Evolutionary conservation across 768 basidiomycete species (phyloP).

Genomic region (Dictyophora rubrovolvata): DNA sequence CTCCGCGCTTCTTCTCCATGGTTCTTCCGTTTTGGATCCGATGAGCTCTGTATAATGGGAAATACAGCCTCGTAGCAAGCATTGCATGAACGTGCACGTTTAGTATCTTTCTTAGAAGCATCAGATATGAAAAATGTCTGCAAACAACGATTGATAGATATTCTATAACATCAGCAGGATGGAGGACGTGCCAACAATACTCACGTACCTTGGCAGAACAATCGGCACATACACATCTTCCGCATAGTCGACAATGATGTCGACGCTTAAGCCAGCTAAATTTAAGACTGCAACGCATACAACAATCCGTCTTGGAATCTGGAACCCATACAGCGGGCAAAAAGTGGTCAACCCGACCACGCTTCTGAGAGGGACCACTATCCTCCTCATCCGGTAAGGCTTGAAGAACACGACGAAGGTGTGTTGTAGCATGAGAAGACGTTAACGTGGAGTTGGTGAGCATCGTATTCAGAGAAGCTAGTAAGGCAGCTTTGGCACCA

Average conservation of each 20-base stretch:
- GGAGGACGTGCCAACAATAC: neutral
- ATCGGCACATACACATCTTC: slow-evolving; percentile 71
- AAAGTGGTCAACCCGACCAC: slow-evolving; percentile 62
- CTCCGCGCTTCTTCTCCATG: slow-evolving; percentile 11
- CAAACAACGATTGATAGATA: neutral
- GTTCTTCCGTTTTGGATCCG: slow-evolving; percentile 11
- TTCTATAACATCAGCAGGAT: slow-evolving; percentile 7
- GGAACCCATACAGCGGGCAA: slow-evolving; percentile 91
- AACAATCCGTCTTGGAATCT: slow-evolving; percentile 69
- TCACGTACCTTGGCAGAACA: slow-evolving; percentile 67
- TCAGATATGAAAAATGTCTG: slow-evolving; percentile 83
- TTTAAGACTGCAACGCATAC: slow-evolving; percentile 71
- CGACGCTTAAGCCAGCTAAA: slow-evolving; percentile 74
- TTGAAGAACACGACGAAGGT: slow-evolving; percentile 62
- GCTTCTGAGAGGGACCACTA: slow-evolving; percentile 26
- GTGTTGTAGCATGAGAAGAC: slow-evolving; percentile 64
- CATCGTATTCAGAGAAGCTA: slow-evolving; percentile 59
- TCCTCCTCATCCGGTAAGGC: slow-evolving; percentile 61
- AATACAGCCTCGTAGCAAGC: slow-evolving; percentile 84
- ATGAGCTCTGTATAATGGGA: slow-evolving; percentile 27
- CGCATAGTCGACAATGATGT: slow-evolving; percentile 83
- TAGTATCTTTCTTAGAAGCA: slow-evolving; percentile 28
- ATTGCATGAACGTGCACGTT: slow-evolving; percentile 74
- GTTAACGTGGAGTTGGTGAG: slow-evolving; percentile 77
- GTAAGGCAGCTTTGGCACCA: slow-evolving; percentile 56